phyloP scores from a whole-genome alignment of 768 basidiomycete species.

The Cystobasidiopsis lactophilus region DNA sequence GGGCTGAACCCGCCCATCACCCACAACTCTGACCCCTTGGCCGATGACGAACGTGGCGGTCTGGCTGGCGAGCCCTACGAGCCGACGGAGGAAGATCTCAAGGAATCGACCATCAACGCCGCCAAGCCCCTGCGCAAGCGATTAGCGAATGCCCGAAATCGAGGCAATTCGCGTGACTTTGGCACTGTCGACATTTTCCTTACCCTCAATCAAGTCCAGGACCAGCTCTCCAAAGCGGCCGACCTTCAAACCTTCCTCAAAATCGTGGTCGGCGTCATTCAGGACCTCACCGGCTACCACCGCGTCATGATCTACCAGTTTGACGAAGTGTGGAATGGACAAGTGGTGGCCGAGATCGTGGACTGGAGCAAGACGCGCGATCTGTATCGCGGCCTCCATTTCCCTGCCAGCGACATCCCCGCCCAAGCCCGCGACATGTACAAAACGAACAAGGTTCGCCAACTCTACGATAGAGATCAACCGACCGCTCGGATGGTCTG shows the following conservation, averaged over 20 bases:
- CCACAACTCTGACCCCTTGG: slow-evolving; percentile 3
- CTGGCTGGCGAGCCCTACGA: slow-evolving; percentile 3
- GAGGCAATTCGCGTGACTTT: neutral
- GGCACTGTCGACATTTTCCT: slow-evolving; percentile 39
- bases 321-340: slow-evolving; percentile 20
- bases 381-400: slow-evolving; percentile 48
- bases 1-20: slow-evolving; percentile 37
- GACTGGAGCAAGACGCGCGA: slow-evolving; percentile 56
- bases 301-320: slow-evolving; percentile 46
- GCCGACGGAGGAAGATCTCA: slow-evolving; percentile 15
- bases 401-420: slow-evolving; percentile 36
- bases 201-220: slow-evolving; percentile 55
- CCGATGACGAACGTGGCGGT: slow-evolving; percentile 7
- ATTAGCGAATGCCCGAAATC: slow-evolving; percentile 4
- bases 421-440: slow-evolving; percentile 44
- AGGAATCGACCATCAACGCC: slow-evolving; percentile 38
- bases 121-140: slow-evolving; percentile 38
- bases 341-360: slow-evolving; percentile 49
- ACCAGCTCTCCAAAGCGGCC: slow-evolving; percentile 45
- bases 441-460: slow-evolving; percentile 50
- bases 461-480: slow-evolving; percentile 51
- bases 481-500: slow-evolving; percentile 52
- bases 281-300: slow-evolving; percentile 62
- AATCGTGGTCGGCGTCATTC: slow-evolving; percentile 46
- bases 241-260: slow-evolving; percentile 49